Evolutionary conservation across 1,284 basidiomycete genomes (phyloP), one percentile per base, ranked within the genome.

Genomic region (Tetrapyrgos nigripes): DNA sequence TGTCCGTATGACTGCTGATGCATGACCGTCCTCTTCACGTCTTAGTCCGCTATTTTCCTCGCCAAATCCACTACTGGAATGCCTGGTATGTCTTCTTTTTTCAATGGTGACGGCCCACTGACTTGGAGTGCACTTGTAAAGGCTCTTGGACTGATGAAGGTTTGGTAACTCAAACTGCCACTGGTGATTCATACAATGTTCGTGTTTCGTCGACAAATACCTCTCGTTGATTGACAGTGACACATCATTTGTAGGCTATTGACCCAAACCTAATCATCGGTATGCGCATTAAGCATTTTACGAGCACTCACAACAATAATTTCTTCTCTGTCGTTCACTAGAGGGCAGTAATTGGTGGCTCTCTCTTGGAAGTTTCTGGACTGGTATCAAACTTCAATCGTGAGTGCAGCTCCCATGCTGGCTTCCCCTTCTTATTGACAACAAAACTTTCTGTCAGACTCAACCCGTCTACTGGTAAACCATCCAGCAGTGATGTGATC

Each of bases 311-410:
- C 29, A 11, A 35, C 24, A 21, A 23, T 14, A 35, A 35, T 8
- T 37, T n/a, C 21, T 28, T 26, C 37, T 10, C 14, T 50, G 14
- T 45, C 53, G 4, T 21, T 26, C 27, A 19, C 19, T 43, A 76
- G 73, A 74, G 57, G 72, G 73, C 29, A 69, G 70, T 63, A 73
- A 70, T 48, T 83, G 80, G 81, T 73, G 69, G 50, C 70, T 83
- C 17, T 77, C 79, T n/a, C 67, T 83, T 4, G 82, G 82, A n/a
- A 82, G 79, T 58, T 83, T 79, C 73, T 83, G 82, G 81, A 81
- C 76, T 14, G 81, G 81, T n/a, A 83, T 83, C 64, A 79, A 80
- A 54, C 63, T 73, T 45, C 59, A 72, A 57, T 62, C 58, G 76
- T 77, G 24, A 29, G 72, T 65, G 52, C 13, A n/a, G n/a, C 28